Evolutionary conservation across 73 alveolate genomes (phyloP).

Genomic region (Uronychia setigera): DNA sequence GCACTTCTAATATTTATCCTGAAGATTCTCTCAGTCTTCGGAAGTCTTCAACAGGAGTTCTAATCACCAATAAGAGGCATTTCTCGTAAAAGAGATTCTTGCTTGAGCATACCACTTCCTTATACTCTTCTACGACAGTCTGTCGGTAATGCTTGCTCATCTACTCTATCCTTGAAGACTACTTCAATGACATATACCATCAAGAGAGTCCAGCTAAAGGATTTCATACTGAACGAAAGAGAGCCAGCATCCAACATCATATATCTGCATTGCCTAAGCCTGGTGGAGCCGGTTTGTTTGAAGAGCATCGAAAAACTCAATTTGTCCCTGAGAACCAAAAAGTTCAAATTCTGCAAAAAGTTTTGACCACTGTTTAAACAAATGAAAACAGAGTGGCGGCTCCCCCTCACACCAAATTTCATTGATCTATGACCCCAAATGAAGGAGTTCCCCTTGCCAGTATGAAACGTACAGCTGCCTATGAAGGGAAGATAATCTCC

Average conservation of each 20-base stretch:
- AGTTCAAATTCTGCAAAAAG: not conserved
- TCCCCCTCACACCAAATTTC: no score
- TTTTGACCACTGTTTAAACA: no score
- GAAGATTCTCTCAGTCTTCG: not conserved
- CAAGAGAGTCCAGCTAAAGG: not conserved
- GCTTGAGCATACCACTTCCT: conserved; percentile 10
- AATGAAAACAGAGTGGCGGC: no score
- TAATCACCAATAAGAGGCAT: not conserved
- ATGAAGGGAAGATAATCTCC: not conserved
- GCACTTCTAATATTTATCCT: not conserved
- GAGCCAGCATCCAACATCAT: not conserved
- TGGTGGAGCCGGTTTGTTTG: not conserved
- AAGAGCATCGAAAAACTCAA: not conserved
- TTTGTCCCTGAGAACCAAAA: not conserved
- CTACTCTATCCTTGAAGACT: conserved; percentile 30
- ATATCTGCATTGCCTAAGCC: not conserved
- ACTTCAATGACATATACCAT: conserved; percentile 24
- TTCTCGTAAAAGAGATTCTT: not conserved
- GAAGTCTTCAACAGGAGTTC: not conserved
- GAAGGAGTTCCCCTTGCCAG: not conserved
- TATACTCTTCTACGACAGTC: conserved; percentile 29
- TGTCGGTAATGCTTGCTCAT: conserved; percentile 32
- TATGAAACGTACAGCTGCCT: not conserved
- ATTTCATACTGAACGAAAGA: not conserved
- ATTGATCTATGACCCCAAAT: no score